These are phyloP conservation scores for Suhomyces sp. DNA, from an alignment of 805 yeast species.

Conservation along the genomic window DNA sequence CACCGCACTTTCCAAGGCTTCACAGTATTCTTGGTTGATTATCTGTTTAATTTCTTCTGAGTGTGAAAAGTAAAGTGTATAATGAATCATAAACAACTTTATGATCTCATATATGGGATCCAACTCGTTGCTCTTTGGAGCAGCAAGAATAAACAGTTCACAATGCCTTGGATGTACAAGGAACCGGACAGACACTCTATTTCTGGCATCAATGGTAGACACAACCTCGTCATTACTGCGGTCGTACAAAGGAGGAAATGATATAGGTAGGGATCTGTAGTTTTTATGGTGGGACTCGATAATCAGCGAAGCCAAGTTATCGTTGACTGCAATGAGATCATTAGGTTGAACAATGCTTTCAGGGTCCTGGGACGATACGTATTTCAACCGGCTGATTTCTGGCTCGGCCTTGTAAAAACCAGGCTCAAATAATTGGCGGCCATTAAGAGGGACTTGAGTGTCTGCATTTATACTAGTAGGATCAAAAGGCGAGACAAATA, in stretches of 20 bases:
- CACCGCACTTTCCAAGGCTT: slow-evolving; percentile 27
- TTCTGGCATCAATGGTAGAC: slow-evolving; percentile 2
- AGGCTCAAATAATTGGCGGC: slow-evolving; percentile 15
- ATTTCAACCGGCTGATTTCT: neutral
- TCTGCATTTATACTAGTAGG: slow-evolving; percentile 37
- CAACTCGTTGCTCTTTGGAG: slow-evolving; percentile 53
- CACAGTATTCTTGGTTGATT: slow-evolving; percentile 33
- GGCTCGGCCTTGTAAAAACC: slow-evolving; percentile 16
- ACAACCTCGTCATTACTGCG: slow-evolving; percentile 12
- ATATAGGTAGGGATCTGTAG: slow-evolving; percentile 32
- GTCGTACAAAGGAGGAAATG: slow-evolving; percentile 33
- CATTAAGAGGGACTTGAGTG: slow-evolving; percentile 19
- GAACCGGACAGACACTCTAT: slow-evolving; percentile 28
- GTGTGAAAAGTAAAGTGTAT: slow-evolving; percentile 39
- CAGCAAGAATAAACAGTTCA: slow-evolving; percentile 49
- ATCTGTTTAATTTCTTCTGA: slow-evolving; percentile 29
- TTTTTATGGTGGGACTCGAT: slow-evolving; percentile 25
- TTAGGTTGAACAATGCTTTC: slow-evolving; percentile 17
- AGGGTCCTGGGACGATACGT: neutral
- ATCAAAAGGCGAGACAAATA: slow-evolving; percentile 37
- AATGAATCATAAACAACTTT: slow-evolving; percentile 39
- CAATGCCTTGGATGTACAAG: slow-evolving; percentile 42
- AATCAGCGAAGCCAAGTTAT: slow-evolving; percentile 30
- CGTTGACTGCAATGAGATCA: slow-evolving; percentile 22
- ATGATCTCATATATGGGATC: slow-evolving; percentile 61